phyloP scores from a whole-genome alignment of 768 basidiomycete genomes.

The Xanthoconium purpureum region DNA sequence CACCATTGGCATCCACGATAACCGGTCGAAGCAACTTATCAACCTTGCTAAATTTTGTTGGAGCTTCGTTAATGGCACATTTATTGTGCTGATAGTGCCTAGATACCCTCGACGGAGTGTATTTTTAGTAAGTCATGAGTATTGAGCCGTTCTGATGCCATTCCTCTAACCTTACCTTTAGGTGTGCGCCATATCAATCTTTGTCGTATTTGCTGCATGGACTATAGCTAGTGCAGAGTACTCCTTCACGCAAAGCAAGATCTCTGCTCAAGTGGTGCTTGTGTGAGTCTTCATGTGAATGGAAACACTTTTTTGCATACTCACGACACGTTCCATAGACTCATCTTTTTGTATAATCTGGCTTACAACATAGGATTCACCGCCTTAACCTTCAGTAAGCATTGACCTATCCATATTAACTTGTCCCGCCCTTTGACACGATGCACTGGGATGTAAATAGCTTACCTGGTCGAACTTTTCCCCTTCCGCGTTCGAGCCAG shows the following conservation, averaged over 20 bases:
- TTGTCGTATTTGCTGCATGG: constrained; percentile 15
- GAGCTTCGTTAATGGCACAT: constrained; percentile 1
- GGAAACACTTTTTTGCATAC: background rate
- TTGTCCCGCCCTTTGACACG: background rate
- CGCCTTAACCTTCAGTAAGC: constrained; percentile 5
- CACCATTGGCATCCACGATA: too few species aligned
- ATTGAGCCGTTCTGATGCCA: too few species aligned
- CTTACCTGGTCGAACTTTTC: constrained; percentile 67
- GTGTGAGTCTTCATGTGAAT: constrained; percentile 1
- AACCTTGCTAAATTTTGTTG: constrained; percentile 7
- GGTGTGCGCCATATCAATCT: constrained; percentile 11
- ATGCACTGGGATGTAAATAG: constrained; percentile 27
- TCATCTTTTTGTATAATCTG: constrained; percentile 7
- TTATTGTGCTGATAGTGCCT: background rate
- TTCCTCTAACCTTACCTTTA: background rate
- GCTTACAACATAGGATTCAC: constrained; percentile 1
- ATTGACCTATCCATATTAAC: background rate
- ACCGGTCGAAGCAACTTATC: background rate
- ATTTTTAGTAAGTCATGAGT: too few species aligned
- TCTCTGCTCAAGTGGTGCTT: constrained; percentile 8
- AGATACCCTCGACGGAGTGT: too few species aligned
- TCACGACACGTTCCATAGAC: background rate
- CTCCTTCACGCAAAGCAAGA: constrained; percentile 1
- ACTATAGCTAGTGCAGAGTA: constrained; percentile 16
- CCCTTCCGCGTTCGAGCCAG: constrained; percentile 59